These are phyloP conservation scores for Annulohypoxylon truncatum DNA, from an alignment of 2,329 filamentous ascomycete genomes.

Conservation along the genomic window DNA sequence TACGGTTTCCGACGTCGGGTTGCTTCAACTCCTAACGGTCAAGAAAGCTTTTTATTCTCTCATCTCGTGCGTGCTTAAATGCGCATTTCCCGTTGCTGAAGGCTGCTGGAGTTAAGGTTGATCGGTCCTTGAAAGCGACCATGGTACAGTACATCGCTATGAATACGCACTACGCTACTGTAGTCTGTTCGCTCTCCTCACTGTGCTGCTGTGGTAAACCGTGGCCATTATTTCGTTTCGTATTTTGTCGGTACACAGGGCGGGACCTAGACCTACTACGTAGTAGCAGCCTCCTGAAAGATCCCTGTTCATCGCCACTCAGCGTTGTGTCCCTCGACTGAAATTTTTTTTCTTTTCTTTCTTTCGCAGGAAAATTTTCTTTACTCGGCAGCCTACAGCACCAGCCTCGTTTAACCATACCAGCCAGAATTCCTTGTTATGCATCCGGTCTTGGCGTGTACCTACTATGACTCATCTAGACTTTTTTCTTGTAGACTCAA, in stretches of 20 bases:
- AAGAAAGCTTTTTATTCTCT: constrained; percentile 2
- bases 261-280: constrained; percentile 33
- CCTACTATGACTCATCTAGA: constrained; percentile 49
- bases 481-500: constrained; percentile 21
- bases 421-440: constrained; percentile 42
- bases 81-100: neutral
- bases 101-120: constrained; percentile 5
- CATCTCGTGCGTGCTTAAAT: neutral
- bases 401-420: constrained; percentile 45
- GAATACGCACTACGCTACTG: constrained; percentile 4
- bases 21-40: neutral
- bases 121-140: constrained; percentile 2
- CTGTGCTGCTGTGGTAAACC: neutral
- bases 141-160: neutral
- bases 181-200: constrained; percentile 15
- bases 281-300: constrained; percentile 22
- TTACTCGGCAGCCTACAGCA: constrained; percentile 19
- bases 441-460: constrained; percentile 36
- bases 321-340: constrained; percentile 20
- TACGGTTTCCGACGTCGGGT: constrained; percentile 5
- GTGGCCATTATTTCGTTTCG: constrained; percentile 42
- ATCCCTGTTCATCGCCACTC: constrained; percentile 34
- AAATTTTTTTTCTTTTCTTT: constrained; percentile 17
- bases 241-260: constrained; percentile 42
- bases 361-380: constrained; percentile 28